Percentiles rank a stretch among this genome's conserved stretches.
Conservation (phyloP, 73 alveolate genomes). For the Symbiodinium pilosum region DNA sequence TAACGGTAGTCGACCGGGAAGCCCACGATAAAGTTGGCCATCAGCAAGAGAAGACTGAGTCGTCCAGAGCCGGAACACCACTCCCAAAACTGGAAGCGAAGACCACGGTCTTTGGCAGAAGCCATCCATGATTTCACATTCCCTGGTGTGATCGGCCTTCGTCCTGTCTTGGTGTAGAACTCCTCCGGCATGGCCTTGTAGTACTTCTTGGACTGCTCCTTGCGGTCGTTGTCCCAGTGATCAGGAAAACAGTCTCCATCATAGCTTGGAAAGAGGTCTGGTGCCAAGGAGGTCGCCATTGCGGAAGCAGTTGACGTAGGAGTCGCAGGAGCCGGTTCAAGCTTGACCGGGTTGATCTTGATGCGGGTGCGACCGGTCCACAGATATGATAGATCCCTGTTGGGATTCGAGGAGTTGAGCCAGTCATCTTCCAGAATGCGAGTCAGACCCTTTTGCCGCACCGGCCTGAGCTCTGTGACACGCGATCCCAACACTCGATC, state of each 20-base stretch:
- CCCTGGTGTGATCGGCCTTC: not conserved
- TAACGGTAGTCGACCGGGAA: constrained; percentile 47
- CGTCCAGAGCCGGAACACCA: not conserved
- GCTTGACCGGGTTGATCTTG: no score
- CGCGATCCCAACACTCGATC: not conserved
- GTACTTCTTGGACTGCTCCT: not conserved
- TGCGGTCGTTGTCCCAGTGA: not conserved
- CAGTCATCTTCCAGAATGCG: not conserved
- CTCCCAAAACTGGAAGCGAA: constrained; percentile 26
- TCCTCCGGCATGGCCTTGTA: not conserved
- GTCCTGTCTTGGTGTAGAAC: not conserved
- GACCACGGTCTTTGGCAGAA: not conserved
- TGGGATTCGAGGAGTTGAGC: not conserved
- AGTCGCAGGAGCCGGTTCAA: no score
- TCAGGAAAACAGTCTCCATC: not conserved
- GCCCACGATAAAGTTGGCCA: not conserved
- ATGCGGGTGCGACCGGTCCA: not conserved
- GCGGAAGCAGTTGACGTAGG: not conserved
- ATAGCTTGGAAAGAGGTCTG: not conserved
- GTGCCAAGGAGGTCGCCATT: no score
- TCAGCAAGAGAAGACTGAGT: not conserved
- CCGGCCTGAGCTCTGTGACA: not conserved
- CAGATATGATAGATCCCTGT: not conserved
- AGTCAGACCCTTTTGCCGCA: not conserved
- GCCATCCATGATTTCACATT: not conserved